phyloP scores from a whole-genome alignment of 768 basidiomycete genomes.

The Leucocoprinus leucothites region DNA sequence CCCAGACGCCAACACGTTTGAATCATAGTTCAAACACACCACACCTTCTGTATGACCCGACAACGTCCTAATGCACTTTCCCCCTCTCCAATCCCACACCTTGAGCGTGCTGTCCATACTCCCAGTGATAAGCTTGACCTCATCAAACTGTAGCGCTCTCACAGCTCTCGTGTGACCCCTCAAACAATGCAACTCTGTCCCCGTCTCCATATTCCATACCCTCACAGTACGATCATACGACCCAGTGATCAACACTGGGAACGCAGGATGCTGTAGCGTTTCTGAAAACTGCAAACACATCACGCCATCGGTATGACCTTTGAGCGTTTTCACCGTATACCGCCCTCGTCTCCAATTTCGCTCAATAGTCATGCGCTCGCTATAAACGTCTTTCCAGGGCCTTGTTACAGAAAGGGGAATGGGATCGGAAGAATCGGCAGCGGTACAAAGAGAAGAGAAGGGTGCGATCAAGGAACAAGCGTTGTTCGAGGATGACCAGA shows the following conservation, averaged over 20 bases:
- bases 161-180: conserved; percentile 92
- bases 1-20: conserved; percentile 88
- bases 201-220: conserved; percentile 96
- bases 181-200: conserved; percentile 76
- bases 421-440: conserved; percentile 21
- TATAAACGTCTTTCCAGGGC: conserved; percentile 98
- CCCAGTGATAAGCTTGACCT: conserved; percentile 91
- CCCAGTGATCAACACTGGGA: conserved; percentile 95
- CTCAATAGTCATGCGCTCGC: conserved; percentile 93
- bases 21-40: conserved; percentile 88
- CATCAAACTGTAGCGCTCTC: conserved; percentile 92
- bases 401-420: conserved; percentile 52
- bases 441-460: conserved; percentile 13
- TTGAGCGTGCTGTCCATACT: conserved; percentile 95
- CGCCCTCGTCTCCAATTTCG: conserved; percentile 96
- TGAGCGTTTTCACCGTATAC: conserved; percentile 78
- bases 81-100: conserved; percentile 95
- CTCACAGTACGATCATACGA: conserved; percentile 94
- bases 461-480: conserved; percentile 11
- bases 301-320: conserved; percentile 93
- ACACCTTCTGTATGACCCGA: conserved; percentile 92
- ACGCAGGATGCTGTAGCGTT: conserved; percentile 74
- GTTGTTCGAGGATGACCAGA: conserved; percentile 9
- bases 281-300: conserved; percentile 98
- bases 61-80: conserved; percentile 82